These are phyloP conservation scores for Saccharomyces kudriavzevii DNA, from an alignment of 805 yeast genomes.

Conservation along the genomic window DNA sequence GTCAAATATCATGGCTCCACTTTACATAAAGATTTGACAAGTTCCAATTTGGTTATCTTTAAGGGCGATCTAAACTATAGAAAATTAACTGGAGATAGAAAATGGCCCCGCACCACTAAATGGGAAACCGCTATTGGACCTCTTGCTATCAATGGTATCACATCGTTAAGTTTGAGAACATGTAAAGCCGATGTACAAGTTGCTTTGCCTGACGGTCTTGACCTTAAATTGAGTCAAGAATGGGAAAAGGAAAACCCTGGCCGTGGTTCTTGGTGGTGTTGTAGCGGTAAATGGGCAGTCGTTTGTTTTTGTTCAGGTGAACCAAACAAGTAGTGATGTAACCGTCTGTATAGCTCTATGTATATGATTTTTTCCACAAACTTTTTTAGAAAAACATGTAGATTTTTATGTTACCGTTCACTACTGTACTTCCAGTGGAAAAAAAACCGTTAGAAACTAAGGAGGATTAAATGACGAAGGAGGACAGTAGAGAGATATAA, in stretches of 20 bases:
- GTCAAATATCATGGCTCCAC: slow-evolving; percentile 44
- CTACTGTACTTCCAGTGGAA: neutral
- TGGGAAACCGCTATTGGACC: slow-evolving; percentile 64
- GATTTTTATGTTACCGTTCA: neutral
- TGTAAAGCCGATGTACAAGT: slow-evolving; percentile 95
- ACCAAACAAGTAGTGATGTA: neutral
- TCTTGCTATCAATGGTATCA: slow-evolving; percentile 54
- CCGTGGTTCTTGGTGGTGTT: slow-evolving; percentile 69
- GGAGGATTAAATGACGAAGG: neutral
- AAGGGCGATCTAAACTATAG: slow-evolving; percentile 97
- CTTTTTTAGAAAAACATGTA: neutral
- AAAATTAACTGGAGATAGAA: slow-evolving; percentile 83
- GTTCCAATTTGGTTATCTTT: slow-evolving; percentile 67
- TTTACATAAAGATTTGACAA: slow-evolving; percentile 50
- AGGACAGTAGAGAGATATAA: neutral
- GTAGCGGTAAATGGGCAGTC: slow-evolving; percentile 92
- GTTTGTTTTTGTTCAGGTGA: slow-evolving; percentile 40
- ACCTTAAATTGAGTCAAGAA: slow-evolving; percentile 52
- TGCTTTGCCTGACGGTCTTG: slow-evolving; percentile 67
- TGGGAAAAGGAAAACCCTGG: slow-evolving; percentile 59
- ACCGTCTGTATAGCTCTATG: neutral
- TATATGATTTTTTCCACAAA: neutral
- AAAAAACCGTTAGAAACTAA: neutral
- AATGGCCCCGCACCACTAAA: slow-evolving; percentile 77
- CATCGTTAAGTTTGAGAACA: slow-evolving; percentile 73